phyloP scores from a whole-genome alignment of 2,329 filamentous ascomycete species.

The Allantophomopsis cytisporea region DNA sequence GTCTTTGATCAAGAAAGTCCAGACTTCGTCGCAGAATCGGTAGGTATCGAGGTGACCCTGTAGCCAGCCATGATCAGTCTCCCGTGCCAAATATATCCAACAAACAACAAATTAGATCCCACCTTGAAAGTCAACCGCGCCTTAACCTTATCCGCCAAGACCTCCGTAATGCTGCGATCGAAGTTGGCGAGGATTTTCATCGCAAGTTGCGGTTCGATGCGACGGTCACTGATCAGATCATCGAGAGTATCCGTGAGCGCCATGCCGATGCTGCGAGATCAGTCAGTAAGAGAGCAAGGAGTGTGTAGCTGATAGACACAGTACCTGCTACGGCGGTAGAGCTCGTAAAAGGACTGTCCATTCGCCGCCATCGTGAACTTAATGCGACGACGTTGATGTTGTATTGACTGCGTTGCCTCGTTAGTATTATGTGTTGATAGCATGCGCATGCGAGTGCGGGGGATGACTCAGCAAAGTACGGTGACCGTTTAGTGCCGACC shows the following conservation, averaged over 20 bases:
- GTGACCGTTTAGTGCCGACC: no score
- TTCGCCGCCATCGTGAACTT: constrained; percentile 29
- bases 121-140: constrained; percentile 92
- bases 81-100: no score
- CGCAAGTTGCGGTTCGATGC: constrained; percentile 93
- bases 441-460: not conserved
- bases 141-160: constrained; percentile 85
- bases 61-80: constrained; percentile 1
- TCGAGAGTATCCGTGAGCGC: constrained; percentile 94
- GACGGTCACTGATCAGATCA: constrained; percentile 84
- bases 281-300: constrained; percentile 16
- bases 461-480: constrained; percentile 7
- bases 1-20: constrained; percentile 98
- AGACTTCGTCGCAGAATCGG: constrained; percentile 98
- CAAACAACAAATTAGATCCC: constrained; percentile 13
- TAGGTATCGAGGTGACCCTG: constrained; percentile 96
- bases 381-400: constrained; percentile 2
- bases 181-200: constrained; percentile 98
- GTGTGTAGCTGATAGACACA: constrained; percentile 18
- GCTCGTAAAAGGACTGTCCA: constrained; percentile 66
- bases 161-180: constrained; percentile 84
- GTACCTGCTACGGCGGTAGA: constrained; percentile 98
- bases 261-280: constrained; percentile 62
- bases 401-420: not conserved
- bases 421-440: not conserved